Conservation (phyloP, 2,329 filamentous ascomycete species). For the Microdochium nivale region DNA sequence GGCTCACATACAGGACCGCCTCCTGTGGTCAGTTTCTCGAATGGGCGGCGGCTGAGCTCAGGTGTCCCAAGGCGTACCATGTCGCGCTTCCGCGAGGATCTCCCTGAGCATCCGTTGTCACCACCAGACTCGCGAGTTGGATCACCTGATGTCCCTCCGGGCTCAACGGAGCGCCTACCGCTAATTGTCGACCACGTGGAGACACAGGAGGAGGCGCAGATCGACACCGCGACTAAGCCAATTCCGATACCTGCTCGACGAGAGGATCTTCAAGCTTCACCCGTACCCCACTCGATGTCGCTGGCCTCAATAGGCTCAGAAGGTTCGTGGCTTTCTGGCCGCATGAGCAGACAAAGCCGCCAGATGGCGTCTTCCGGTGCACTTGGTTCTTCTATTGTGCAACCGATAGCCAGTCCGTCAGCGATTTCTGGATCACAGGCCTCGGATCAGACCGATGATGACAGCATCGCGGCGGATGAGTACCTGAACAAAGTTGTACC, state of each 20-base stretch:
- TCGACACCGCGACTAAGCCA: slow-evolving; percentile 9
- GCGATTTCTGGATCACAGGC: slow-evolving; percentile 33
- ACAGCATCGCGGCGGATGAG: slow-evolving; percentile 67
- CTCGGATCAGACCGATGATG: slow-evolving; percentile 41
- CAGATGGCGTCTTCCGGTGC: slow-evolving; percentile 32
- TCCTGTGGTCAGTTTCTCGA: slow-evolving; percentile 21
- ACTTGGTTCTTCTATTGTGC: slow-evolving; percentile 25
- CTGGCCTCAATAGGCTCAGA: slow-evolving; percentile 93
- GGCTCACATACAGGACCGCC: slow-evolving; percentile 28
- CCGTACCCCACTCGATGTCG: slow-evolving; percentile 66
- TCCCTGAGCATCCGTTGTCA: slow-evolving; percentile 80
- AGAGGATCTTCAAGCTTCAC: slow-evolving; percentile 37
- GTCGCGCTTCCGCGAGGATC: slow-evolving; percentile 86
- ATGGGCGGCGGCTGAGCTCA: slow-evolving; percentile 25
- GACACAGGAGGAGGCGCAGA: slow-evolving; percentile 27
- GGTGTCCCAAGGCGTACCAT: slow-evolving; percentile 66
- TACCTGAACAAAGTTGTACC: slow-evolving; percentile 52
- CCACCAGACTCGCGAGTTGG: slow-evolving; percentile 75
- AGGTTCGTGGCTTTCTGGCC: slow-evolving; percentile 88
- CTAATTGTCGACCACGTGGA: slow-evolving; percentile 21
- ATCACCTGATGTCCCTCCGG: slow-evolving; percentile 57
- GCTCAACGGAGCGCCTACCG: slow-evolving; percentile 21
- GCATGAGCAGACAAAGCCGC: slow-evolving; percentile 36
- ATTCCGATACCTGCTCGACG: slow-evolving; percentile 36
- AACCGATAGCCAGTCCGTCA: slow-evolving; percentile 36